phyloP scores from a whole-genome alignment of 1,284 basidiomycete species.

The Ganoderma multipileum region DNA sequence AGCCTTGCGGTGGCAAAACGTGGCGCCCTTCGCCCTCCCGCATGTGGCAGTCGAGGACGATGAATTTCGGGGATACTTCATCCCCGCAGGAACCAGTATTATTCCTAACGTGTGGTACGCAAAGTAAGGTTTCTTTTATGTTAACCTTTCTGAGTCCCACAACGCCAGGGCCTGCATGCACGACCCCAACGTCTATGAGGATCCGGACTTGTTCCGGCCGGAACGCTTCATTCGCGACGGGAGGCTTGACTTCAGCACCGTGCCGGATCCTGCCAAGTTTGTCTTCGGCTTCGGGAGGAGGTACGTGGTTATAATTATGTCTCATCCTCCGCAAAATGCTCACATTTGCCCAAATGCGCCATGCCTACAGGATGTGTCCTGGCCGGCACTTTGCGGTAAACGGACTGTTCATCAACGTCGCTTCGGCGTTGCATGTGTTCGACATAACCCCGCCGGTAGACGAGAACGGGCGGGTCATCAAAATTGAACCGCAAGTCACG shows the following conservation, averaged over 20 bases:
- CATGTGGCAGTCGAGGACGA: slow-evolving; percentile 24
- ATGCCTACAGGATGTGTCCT: not conserved
- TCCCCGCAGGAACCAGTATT: slow-evolving; percentile 32
- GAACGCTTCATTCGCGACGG: slow-evolving; percentile 27
- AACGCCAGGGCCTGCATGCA: slow-evolving; percentile 25
- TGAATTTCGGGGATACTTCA: slow-evolving; percentile 29
- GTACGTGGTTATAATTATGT: not conserved
- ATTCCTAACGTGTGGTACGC: slow-evolving; percentile 38
- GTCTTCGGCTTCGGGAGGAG: slow-evolving; percentile 31
- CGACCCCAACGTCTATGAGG: slow-evolving; percentile 24
- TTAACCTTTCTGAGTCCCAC: not conserved
- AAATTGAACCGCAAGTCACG: not conserved
- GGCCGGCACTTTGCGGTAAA: not conserved
- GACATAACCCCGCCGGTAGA: not conserved
- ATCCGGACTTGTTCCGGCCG: slow-evolving; percentile 28
- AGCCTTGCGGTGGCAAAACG: slow-evolving; percentile 31
- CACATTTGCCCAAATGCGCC: too few species aligned
- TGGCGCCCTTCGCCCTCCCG: slow-evolving; percentile 21
- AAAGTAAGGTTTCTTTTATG: not conserved
- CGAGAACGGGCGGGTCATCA: not conserved
- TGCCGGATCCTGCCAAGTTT: slow-evolving; percentile 14
- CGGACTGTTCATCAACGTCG: slow-evolving; percentile 1
- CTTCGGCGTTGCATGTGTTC: not conserved
- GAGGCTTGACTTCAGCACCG: slow-evolving; percentile 14
- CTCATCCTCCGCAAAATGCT: too few species aligned